Percentiles rank a stretch among this genome's conserved stretches.
These are phyloP conservation scores for Tephrocybe sp. DNA, from an alignment of 768 basidiomycete species.

Conservation along the genomic window DNA sequence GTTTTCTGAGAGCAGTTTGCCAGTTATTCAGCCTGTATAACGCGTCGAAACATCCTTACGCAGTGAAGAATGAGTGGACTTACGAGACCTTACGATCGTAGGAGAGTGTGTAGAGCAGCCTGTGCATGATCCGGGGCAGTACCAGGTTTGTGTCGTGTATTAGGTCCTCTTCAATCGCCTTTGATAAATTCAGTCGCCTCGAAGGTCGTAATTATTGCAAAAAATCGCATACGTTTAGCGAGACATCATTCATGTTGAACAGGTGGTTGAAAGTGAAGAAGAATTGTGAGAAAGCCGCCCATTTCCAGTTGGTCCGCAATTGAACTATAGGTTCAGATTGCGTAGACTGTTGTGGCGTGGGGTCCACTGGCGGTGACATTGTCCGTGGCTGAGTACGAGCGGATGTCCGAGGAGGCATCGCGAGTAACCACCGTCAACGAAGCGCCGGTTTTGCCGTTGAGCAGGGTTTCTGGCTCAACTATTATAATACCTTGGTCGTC, in stretches of 20 bases:
- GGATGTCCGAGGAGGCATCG: conserved; percentile 59
- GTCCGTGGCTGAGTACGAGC: conserved; percentile 31
- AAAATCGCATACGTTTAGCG: conserved; percentile 49
- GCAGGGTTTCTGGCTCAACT: background rate
- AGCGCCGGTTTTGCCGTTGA: conserved; percentile 8
- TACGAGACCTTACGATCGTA: conserved; percentile 68
- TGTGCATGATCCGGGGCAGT: conserved; percentile 71
- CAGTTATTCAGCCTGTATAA: conserved; percentile 64
- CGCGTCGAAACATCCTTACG: conserved; percentile 14
- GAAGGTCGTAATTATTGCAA: conserved; percentile 6
- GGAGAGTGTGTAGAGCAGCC: conserved; percentile 69
- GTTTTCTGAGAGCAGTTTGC: conserved; percentile 75
- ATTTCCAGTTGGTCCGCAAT: conserved; percentile 85
- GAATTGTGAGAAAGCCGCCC: conserved; percentile 91
- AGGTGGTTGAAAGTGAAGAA: conserved; percentile 79
- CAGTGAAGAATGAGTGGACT: conserved; percentile 2
- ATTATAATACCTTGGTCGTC: background rate
- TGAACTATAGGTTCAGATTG: conserved; percentile 37
- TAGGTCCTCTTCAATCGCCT: conserved; percentile 84
- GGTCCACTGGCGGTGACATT: conserved; percentile 25
- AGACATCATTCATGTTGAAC: conserved; percentile 68
- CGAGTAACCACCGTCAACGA: conserved; percentile 9
- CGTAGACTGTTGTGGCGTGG: conserved; percentile 23
- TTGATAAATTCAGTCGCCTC: conserved; percentile 11
- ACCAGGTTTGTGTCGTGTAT: conserved; percentile 54